A percentile compares a stretch with the other conserved stretches of the same genome.
Conservation (phyloP, 2,329 filamentous ascomycete species). For the Ophiostoma pallidulum region DNA sequence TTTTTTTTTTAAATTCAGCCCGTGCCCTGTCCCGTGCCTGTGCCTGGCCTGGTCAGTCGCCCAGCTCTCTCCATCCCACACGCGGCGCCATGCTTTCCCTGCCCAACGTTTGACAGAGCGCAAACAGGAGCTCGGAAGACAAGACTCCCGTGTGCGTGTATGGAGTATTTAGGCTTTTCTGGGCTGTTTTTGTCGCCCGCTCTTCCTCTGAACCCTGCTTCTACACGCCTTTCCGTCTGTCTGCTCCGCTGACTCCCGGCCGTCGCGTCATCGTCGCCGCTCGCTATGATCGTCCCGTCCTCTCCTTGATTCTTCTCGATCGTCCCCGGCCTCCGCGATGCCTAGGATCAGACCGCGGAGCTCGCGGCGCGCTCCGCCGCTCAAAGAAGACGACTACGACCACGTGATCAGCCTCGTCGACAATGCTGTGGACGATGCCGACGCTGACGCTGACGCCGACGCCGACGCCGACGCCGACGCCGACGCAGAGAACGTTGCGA, state of each 20-base stretch:
- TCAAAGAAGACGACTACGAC: conserved; percentile 55
- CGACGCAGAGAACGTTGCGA: not conserved
- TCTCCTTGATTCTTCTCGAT: conserved; percentile 1
- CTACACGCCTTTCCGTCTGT: not conserved
- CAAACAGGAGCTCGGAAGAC: no score
- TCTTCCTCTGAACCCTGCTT: not conserved
- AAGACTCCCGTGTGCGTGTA: no score
- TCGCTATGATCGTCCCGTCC: conserved; percentile 1
- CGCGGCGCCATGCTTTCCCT: no score
- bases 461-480: not conserved
- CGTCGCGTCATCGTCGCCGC: no score
- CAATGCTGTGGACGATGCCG: conserved; percentile 24
- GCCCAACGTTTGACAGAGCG: no score
- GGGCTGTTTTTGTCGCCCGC: not conserved
- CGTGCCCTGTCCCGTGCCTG: no score
- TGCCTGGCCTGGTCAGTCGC: no score
- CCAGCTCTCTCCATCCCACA: no score
- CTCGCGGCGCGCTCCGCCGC: conserved; percentile 44
- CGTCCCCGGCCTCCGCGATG: conserved; percentile 24
- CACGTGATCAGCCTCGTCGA: conserved; percentile 65
- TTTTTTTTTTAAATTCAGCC: no score
- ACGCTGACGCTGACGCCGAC: not conserved
- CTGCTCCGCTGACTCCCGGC: not conserved
- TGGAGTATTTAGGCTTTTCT: no score
- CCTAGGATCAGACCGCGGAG: conserved; percentile 32